phyloP scores from a whole-genome alignment of 768 basidiomycete genomes.

The Boletus speciosus region DNA sequence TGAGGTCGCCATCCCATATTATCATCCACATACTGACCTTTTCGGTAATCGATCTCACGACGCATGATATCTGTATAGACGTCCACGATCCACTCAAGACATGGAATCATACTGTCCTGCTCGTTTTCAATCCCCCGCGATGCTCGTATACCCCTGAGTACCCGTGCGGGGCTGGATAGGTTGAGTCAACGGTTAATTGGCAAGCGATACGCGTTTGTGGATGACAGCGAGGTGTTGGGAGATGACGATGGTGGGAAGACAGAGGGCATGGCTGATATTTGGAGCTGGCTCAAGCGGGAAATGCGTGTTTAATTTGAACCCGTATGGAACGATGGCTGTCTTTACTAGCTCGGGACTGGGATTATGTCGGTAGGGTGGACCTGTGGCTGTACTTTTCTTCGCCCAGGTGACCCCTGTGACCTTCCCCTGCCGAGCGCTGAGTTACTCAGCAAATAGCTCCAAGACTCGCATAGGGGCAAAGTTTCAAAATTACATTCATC shows the following conservation, averaged over 20 bases:
- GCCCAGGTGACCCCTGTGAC: too few species aligned
- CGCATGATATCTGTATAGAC: neutral
- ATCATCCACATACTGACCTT: neutral
- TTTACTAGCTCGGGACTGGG: too few species aligned
- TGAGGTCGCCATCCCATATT: conserved; percentile 24
- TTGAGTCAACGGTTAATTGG: conserved; percentile 33
- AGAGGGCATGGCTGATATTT: conserved; percentile 22
- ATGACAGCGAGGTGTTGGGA: conserved; percentile 20
- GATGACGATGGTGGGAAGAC: neutral
- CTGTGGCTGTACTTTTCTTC: too few species aligned
- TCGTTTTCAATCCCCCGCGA: conserved; percentile 5
- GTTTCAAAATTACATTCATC: neutral
- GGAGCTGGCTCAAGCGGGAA: conserved; percentile 25
- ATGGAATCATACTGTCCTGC: conserved; percentile 9
- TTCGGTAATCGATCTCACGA: neutral
- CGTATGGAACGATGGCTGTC: neutral
- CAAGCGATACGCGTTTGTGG: conserved; percentile 40
- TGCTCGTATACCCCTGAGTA: neutral
- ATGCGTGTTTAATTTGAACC: conserved; percentile 17
- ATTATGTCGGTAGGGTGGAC: too few species aligned
- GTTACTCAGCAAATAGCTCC: neutral
- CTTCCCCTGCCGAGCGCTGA: too few species aligned
- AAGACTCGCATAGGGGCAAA: conserved; percentile 1
- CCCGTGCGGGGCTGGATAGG: conserved; percentile 1
- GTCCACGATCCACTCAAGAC: neutral